phyloP scores from a whole-genome alignment of 1,284 basidiomycete genomes.

The Puccinia polysora region DNA sequence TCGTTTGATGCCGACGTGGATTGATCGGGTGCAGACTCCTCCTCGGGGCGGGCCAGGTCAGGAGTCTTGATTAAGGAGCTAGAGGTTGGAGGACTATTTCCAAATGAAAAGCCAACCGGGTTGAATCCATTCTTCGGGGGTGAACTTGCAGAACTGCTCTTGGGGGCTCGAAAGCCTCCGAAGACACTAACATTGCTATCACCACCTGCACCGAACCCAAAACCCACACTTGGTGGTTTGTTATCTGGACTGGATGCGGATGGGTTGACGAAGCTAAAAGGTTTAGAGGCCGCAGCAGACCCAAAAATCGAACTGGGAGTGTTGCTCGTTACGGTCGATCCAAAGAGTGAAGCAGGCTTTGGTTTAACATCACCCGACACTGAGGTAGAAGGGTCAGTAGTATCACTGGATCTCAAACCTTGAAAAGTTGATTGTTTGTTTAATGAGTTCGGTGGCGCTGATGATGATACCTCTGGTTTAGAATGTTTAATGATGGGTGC shows the following conservation, averaged over 20 bases:
- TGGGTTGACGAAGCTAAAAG: constrained; percentile 13
- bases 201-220: constrained; percentile 9
- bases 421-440: background rate
- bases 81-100: constrained; percentile 29
- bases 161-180: constrained; percentile 25
- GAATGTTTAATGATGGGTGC: background rate
- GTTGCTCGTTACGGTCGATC: background rate
- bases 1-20: background rate
- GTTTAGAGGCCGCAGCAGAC: background rate
- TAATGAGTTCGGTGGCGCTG: background rate
- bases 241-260: background rate
- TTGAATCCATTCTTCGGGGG: constrained; percentile 28
- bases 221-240: constrained; percentile 17
- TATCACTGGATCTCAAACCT: background rate
- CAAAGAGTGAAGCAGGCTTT: constrained; percentile 8
- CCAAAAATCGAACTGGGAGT: background rate
- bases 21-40: background rate
- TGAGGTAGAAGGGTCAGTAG: background rate
- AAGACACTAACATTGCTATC: constrained; percentile 3
- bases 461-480: constrained; percentile 1
- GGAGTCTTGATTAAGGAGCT: background rate
- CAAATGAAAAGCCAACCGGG: constrained; percentile 40
- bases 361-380: background rate
- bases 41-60: background rate
- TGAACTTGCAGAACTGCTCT: background rate